Base-by-base conservation (phyloP, 805 yeast species). In the Blastobotrys americana region DNA sequence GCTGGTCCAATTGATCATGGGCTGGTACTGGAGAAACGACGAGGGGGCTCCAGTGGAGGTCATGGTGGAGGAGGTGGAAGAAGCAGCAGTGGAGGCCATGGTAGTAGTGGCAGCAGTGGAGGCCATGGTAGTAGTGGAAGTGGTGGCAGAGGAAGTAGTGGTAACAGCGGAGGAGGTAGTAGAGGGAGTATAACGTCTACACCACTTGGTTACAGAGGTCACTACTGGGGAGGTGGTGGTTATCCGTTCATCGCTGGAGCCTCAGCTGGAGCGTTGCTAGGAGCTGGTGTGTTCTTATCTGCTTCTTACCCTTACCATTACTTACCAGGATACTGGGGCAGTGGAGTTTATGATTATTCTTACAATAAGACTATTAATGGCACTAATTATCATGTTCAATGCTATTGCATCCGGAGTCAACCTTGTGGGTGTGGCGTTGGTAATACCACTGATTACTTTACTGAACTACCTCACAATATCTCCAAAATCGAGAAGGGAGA, bases 361-460 rank as follows among this genome's bases (percentile, higher is more conserved):
- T 53, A 53, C 43, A 43, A 45, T 38, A 45, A 42, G 23, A 53
- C 53, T 15, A 33, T 49, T 36, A 51, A 51, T 39, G 52, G 54
- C 31, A 53, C 56, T 4, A 36, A 35, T 18, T 50, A 47, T 47
- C 36, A 41, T 31, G 52, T 53, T 10, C 43, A 46, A 27, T 53
- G 56, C 27, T 47, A 43, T 39, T 53, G 56, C 39, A 47, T 45
- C 19, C 38, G 39, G 18, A 19, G 47, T 38, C 21, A 19, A 3
- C 38, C 39, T 15, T 42, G 39, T 18, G 34, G 39, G 9, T 42
- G 38, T 23, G 40, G 19, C 16, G 34, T 35, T 35, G 34, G 34
- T 18, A 34, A 35, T n/a, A 34, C 44, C 10, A 35, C 44, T 4
- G 34, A 19, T 13, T 42, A 50, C 45, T 44, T 53, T 18, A 39